Evolutionary conservation across 1,139 yeast species (phyloP), one percentile per base, ranked within the genome.

Genomic region (Zygosaccharomyces sapae): DNA sequence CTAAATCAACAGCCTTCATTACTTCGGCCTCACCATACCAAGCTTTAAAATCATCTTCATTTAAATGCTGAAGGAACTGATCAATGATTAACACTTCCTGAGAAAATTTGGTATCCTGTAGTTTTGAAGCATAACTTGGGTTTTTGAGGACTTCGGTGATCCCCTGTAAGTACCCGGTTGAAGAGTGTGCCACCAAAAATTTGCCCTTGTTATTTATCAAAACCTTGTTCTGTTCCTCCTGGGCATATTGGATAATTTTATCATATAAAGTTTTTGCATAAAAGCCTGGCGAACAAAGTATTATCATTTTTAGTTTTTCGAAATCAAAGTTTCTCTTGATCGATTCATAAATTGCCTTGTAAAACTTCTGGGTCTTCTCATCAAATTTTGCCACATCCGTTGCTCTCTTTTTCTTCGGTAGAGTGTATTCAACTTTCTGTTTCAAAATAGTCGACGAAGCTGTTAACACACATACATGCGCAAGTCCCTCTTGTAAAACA

Each of bases 201-300:
- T 88, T 90, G 42, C 77, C 66, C 59, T 80, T 82, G 50, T 80
- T 73, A 51, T 77, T 75, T 47, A 85, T 59, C 2, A 79, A 67
- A 13, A 69, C 69, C 62, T 85, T 83, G 56, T 80, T 76, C 36
- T 78, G 79, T 25, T 76, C 76, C 47, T 71, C 71, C 2, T 75
- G 72, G 0, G 95, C 92, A 38, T 69, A 65, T 38, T 72, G 72
- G 47, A 78, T 70, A 27, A 86, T 69, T 54, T 75, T 79, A 41
- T 81, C 81, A 47, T 71, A 73, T 38, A 87, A 71, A n/a, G 83
- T 81, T 47, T 74, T 72, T 2, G 95, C 94, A 43, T 81, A 75
- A 58, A 87, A 86, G 0, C 97, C 98, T 0, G 98, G 98, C 0
- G 96, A 86, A n/a, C 96, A 96, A 40, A 92, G 65, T 20, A 92